Base-by-base conservation (phyloP, 306 rosid species). In the Rosa chinensis region DNA sequence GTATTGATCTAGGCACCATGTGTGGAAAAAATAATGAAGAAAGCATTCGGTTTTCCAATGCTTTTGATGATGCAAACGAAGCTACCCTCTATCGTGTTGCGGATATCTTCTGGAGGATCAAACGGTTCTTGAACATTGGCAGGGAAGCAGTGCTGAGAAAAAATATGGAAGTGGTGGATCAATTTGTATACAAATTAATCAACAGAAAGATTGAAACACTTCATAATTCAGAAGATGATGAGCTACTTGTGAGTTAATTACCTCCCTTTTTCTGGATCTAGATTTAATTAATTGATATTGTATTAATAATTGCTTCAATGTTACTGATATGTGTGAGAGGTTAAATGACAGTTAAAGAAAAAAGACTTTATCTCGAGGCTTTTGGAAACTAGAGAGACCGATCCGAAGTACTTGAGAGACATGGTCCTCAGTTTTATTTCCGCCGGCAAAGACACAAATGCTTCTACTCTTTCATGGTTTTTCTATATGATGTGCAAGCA, bases 401-500 rank as follows among this genome's bases (percentile, higher is more conserved):
- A 61, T 61, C 66, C 66, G 4, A 59, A 59, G 66, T 59, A 59
- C 66, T 61, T 61, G 28, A 25, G 66, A 61, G 66, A 23, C 66
- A 61, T 61, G 66, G 37, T 61, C 39, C 11, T 61, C 35, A 61
- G 39, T 61, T 25, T 61, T 61, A 21, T 61, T 23, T 17, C 17
- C 10, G 66, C 66, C 2, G 66, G 66, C 37, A 23, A 61, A 23
- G 66, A 61, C 66, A 61, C 66, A 3, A 61, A 39, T 21, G 5
- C 66, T 61, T 3, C 35, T 25, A 17, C 66, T 23, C 66, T 23
- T 4, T 3, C 66, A 61, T 21, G 66, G 66, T 61, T 61, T 61
- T 5, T 61, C 4, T 61, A 25, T 61, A 61, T 61, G 66, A 61
- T 61, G 66, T 61, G 66, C 39, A 61, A 61, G 66, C 39, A 23